phyloP scores from a whole-genome alignment of 1,284 basidiomycete genomes.

The Cryptococcus neoformans region DNA sequence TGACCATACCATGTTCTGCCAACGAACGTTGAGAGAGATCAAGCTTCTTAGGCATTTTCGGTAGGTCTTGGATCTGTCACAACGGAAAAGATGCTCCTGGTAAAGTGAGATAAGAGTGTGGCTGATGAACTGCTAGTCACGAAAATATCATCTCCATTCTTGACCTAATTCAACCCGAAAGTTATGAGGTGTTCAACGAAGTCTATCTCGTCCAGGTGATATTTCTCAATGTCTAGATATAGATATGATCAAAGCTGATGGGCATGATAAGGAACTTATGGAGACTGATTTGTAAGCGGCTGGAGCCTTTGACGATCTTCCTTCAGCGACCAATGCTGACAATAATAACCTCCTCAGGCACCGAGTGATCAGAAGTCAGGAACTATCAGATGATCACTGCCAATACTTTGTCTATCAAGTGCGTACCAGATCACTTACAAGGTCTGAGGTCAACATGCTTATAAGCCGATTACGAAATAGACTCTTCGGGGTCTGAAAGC shows the following conservation, averaged over 20 bases:
- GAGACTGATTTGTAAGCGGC: slow-evolving; percentile 63
- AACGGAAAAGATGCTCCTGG: background rate
- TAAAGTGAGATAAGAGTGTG: background rate
- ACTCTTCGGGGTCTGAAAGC: slow-evolving; percentile 88
- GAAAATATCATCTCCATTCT: slow-evolving; percentile 88
- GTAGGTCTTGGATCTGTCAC: slow-evolving; percentile 12
- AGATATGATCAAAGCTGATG: background rate
- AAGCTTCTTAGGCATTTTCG: slow-evolving; percentile 85
- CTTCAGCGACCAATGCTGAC: background rate
- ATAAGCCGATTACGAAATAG: slow-evolving; percentile 44
- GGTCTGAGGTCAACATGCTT: background rate
- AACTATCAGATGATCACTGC: slow-evolving; percentile 85
- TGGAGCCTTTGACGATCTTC: background rate
- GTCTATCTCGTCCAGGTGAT: slow-evolving; percentile 63
- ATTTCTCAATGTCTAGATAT: background rate
- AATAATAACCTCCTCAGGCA: slow-evolving; percentile 43
- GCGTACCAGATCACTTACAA: slow-evolving; percentile 14
- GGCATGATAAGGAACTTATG: slow-evolving; percentile 59
- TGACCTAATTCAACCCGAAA: slow-evolving; percentile 87
- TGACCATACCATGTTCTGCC: slow-evolving; percentile 88
- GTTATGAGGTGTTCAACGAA: slow-evolving; percentile 89
- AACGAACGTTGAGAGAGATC: slow-evolving; percentile 80
- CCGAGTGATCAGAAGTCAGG: slow-evolving; percentile 69
- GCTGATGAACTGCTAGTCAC: slow-evolving; percentile 20
- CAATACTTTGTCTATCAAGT: slow-evolving; percentile 96